These are phyloP conservation scores for Limonium bicolor DNA, from an alignment of 148 eudicot species.

Conservation along the genomic window DNA sequence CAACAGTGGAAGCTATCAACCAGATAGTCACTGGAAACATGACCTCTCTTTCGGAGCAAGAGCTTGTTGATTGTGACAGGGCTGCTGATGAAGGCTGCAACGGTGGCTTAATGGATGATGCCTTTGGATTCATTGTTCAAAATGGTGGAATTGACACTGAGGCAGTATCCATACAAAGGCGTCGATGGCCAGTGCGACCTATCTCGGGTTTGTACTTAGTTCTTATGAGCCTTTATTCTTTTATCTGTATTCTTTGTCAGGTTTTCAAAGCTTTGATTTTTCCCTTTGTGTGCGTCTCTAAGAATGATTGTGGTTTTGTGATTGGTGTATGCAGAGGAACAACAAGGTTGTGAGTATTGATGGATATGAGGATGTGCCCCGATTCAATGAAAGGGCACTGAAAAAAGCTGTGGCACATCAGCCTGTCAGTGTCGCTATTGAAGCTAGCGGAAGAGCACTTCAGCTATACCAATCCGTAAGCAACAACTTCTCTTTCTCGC, in stretches of 20 bases:
- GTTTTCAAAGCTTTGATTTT: too few relatives aligned
- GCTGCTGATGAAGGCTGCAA: conserved; percentile 11
- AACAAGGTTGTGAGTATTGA: conserved; percentile 66
- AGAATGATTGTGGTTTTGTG: too few relatives aligned
- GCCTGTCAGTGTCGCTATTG: conserved; percentile 80
- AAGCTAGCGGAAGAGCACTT: conserved; percentile 51
- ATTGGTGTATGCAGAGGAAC: conserved; percentile 33
- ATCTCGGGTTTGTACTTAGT: too few relatives aligned
- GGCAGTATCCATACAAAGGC: conserved; percentile 8
- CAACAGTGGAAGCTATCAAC: conserved; percentile 21
- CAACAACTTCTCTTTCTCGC: conserved; percentile 12
- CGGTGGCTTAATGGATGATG: conserved; percentile 10
- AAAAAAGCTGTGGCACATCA: conserved; percentile 79
- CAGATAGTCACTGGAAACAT: conserved; percentile 13
- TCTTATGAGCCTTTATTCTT: neutral
- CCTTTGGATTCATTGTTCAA: conserved; percentile 12
- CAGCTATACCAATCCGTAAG: conserved; percentile 62
- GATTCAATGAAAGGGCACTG: conserved; percentile 48
- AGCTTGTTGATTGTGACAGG: conserved; percentile 21
- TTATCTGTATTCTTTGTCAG: too few relatives aligned
- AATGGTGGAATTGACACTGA: conserved; percentile 21
- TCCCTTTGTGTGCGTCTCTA: neutral
- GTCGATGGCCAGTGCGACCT: too few relatives aligned
- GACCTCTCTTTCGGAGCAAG: conserved; percentile 21
- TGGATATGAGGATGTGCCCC: conserved; percentile 67